A percentile compares a stretch with the other conserved stretches of the same genome.
These are phyloP conservation scores for Penicillium italicum DNA, from an alignment of 2,329 filamentous ascomycete genomes.

Conservation along the genomic window DNA sequence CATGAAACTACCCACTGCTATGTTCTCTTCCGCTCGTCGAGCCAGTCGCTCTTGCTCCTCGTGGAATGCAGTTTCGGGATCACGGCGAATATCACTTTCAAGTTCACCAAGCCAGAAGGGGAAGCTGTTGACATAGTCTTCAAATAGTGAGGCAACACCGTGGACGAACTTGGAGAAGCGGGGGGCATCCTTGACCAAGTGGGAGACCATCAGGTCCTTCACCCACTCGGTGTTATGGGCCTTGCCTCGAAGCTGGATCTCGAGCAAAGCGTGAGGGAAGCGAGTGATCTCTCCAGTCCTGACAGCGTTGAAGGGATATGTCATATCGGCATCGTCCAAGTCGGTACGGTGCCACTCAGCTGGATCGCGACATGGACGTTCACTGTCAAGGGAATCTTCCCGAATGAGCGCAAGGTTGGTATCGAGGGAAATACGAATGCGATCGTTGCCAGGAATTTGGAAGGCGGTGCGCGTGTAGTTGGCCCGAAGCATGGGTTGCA, in stretches of 20 bases:
- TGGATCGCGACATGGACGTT: constrained; percentile 84
- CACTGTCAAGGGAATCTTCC: constrained; percentile 68
- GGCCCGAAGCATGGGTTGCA: constrained; percentile 82
- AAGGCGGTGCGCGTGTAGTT: constrained; percentile 95
- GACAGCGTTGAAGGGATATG: constrained; percentile 81
- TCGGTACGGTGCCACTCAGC: constrained; percentile 87
- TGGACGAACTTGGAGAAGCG: constrained; percentile 97
- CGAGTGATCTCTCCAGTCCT: constrained; percentile 86
- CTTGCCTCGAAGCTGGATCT: constrained; percentile 73
- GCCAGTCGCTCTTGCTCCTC: constrained; percentile 82
- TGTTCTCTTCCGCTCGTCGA: constrained; percentile 77
- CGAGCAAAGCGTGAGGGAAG: constrained; percentile 86
- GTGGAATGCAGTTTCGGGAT: constrained; percentile 85
- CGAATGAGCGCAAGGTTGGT: constrained; percentile 85
- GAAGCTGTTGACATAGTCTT: constrained; percentile 92
- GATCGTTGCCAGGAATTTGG: constrained; percentile 89
- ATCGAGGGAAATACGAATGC: constrained; percentile 87
- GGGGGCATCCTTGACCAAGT: constrained; percentile 83
- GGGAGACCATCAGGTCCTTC: constrained; percentile 84
- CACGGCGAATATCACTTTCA: constrained; percentile 88
- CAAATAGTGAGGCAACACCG: constrained; percentile 84
- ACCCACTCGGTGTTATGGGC: constrained; percentile 77
- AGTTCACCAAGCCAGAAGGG: constrained; percentile 94
- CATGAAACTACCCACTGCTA: constrained; percentile 84
- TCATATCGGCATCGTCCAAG: constrained; percentile 77